Conservation (phyloP, 2,329 filamentous ascomycete species). For the Aphanoascus verrucosus region DNA sequence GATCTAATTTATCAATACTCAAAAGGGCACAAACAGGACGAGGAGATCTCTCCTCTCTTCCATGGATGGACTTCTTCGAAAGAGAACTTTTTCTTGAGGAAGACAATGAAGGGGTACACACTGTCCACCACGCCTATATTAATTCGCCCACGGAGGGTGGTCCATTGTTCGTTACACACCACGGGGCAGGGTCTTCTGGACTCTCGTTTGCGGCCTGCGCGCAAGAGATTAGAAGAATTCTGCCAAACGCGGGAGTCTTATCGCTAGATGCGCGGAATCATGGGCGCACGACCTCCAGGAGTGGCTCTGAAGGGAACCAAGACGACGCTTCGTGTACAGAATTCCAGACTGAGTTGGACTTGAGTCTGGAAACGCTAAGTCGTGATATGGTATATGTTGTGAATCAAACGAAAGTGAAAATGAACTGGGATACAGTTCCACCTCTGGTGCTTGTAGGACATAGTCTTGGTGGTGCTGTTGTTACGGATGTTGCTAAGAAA, state of each 20-base stretch:
- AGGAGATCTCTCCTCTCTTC: conserved; percentile 45
- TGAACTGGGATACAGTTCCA: conserved; percentile 65
- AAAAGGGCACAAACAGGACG: conserved; percentile 9
- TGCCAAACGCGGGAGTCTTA: conserved; percentile 73
- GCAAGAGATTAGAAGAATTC: conserved; percentile 61
- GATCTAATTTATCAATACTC: conserved; percentile 7
- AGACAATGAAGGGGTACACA: conserved; percentile 31
- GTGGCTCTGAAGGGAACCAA: conserved; percentile 22
- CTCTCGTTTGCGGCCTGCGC: conserved; percentile 80
- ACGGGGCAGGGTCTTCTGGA: conserved; percentile 87
- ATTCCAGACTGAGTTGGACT: conserved; percentile 43
- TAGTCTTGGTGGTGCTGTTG: conserved; percentile 81
- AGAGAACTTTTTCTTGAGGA: conserved; percentile 64
- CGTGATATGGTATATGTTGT: conserved; percentile 63
- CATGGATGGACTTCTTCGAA: conserved; percentile 86
- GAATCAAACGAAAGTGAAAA: conserved; percentile 51
- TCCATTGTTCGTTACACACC: conserved; percentile 84
- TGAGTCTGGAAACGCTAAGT: conserved; percentile 62
- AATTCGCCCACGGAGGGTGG: conserved; percentile 63
- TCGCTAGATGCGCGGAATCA: conserved; percentile 81
- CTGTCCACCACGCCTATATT: conserved; percentile 75
- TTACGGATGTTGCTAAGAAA: conserved; percentile 67
- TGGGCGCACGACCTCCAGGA: conserved; percentile 49
- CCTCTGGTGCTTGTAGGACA: conserved; percentile 77
- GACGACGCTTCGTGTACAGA: conserved; percentile 19